Conservation (phyloP, 179 eudicot genomes). For the Beta macrorhiza region DNA sequence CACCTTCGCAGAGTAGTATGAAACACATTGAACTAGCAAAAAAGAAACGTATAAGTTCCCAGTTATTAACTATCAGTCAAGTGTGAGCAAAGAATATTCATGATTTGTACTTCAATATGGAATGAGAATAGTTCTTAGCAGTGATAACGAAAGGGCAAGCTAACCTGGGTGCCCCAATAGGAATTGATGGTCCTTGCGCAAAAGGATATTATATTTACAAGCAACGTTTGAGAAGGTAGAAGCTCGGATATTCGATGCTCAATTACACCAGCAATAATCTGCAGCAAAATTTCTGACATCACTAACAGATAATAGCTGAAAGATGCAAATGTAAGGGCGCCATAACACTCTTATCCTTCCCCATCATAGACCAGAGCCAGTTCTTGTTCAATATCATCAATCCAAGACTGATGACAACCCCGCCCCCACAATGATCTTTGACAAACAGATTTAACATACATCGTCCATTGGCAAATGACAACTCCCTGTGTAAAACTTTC, state of each 20-base stretch:
- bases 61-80: conserved; percentile 8
- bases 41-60: background rate
- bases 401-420: background rate
- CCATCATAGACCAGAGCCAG: background rate
- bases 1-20: background rate
- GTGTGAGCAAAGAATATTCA: conserved; percentile 4
- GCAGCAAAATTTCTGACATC: conserved; percentile 27
- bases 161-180: conserved; percentile 97
- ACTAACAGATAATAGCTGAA: background rate
- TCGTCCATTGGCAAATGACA: background rate
- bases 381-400: background rate
- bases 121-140: background rate
- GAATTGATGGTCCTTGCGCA: conserved; percentile 72
- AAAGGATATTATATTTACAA: conserved; percentile 76
- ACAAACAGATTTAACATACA: background rate
- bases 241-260: conserved; percentile 89
- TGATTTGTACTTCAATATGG: background rate
- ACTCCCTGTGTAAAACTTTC: background rate
- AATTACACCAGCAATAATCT: conserved; percentile 88
- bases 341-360: background rate
- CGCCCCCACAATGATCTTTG: background rate
- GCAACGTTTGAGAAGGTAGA: conserved; percentile 60
- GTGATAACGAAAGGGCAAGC: conserved; percentile 23
- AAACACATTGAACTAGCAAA: background rate
- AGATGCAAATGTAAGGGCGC: background rate